Evolutionary conservation across 106 monocot species (phyloP), one percentile per base, ranked within the genome.

Genomic region (Phalaenopsis aphrodite): DNA sequence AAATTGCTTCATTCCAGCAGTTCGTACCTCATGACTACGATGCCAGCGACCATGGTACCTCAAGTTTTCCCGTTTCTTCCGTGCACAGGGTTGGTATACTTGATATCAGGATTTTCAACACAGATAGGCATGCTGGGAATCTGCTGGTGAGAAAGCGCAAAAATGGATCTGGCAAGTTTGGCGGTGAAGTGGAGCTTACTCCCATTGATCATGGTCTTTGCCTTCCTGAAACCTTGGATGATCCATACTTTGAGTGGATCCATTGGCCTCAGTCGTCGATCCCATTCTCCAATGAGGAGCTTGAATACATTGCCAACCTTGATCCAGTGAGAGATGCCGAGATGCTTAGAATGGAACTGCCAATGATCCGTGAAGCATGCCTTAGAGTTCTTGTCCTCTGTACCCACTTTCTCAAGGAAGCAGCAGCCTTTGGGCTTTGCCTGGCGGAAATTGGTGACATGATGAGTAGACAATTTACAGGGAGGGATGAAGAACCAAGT

Each of bases 211-310:
- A 96, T 80, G 95, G 95, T 3, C 87, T 96, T 15, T 96, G 93
- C 81, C 85, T 96, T 24, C 95, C 95, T 2, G 95, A 96, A 77
- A 85, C 87, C 76, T 81, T 96, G 56, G 95, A 96, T 69, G 95
- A 96, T 80, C 95, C 95, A 42, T 96, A 96, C 78, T 93, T 96
- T 77, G 95, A 96, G 61, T 96, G 95, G 95, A 96, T 96, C 79
- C 91, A 96, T 75, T 96, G 95, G 95, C 93, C 95, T n/a, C 95
- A 96, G 76, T 87, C 95, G 45, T 96, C 95, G 0, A 87, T 96
- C 43, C 93, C 95, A 1, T 96, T 96, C 81, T 93, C 95, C 11
- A 86, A 91, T 23, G 95, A 93, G 30, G 95, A 96, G 79, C 89
- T 93, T 3, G 84, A 88, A 21, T 96, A 96, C 80, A 91, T 96